A percentile compares a stretch with the other conserved stretches of the same genome.
Conservation (phyloP, 345 rosid genomes). For the Salix arbutifolia region DNA sequence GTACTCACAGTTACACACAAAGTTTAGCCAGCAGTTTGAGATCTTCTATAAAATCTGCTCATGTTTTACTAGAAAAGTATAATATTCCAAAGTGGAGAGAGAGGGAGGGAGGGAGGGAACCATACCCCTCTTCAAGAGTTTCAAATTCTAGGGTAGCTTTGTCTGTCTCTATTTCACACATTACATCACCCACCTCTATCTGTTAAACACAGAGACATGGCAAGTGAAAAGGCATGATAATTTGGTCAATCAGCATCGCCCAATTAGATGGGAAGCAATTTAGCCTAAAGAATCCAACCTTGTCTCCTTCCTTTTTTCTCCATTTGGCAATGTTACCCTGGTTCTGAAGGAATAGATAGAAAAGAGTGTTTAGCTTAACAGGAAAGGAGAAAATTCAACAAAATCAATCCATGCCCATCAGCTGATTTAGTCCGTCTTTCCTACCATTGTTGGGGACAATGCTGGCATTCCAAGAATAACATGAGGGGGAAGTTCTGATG, state of each 20-base stretch:
- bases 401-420: slow-evolving; percentile 9
- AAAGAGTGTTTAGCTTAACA: slow-evolving; percentile 21
- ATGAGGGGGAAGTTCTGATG: slow-evolving; percentile 78
- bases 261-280: slow-evolving; percentile 2
- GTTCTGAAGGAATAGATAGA: slow-evolving; percentile 47
- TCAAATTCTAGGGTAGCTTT: slow-evolving; percentile 97
- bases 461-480: slow-evolving; percentile 90
- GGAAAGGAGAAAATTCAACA: slow-evolving; percentile 3
- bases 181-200: slow-evolving; percentile 95
- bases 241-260: background rate
- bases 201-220: slow-evolving; percentile 35
- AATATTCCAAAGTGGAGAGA: background rate
- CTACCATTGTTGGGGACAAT: slow-evolving; percentile 96
- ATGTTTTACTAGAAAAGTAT: background rate
- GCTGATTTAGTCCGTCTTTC: slow-evolving; percentile 17
- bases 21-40: background rate
- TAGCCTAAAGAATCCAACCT: slow-evolving; percentile 48
- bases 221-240: slow-evolving; percentile 15
- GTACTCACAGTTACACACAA: background rate
- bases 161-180: slow-evolving; percentile 98
- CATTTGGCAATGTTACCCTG: slow-evolving; percentile 87
- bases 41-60: background rate
- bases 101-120: background rate
- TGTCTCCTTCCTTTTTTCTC: slow-evolving; percentile 94
- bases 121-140: slow-evolving; percentile 93